phyloP scores from a whole-genome alignment of 176 grass and related monocot genomes.

The Rhynchospora breviuscula region DNA sequence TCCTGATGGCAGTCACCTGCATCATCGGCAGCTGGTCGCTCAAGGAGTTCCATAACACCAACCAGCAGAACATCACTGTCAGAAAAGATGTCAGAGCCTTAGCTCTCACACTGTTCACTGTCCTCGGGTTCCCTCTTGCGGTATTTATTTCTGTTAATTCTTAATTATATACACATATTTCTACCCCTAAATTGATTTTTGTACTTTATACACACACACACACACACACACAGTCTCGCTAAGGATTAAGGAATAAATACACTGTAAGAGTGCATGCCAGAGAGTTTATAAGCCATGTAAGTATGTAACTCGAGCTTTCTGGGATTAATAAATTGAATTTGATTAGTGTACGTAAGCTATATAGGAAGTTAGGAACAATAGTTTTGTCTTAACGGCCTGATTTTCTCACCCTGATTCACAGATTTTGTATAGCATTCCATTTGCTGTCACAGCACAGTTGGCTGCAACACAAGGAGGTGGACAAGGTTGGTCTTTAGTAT shows the following conservation, averaged over 20 bases:
- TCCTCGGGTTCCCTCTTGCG: conserved; percentile 71
- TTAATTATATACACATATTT: background rate
- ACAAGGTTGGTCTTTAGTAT: conserved; percentile 44
- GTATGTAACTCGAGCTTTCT: background rate
- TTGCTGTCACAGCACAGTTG: conserved; percentile 69
- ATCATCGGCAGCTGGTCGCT: conserved; percentile 75
- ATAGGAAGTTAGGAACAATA: background rate
- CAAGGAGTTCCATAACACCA: conserved; percentile 34
- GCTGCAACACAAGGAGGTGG: conserved; percentile 48
- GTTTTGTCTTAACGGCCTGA: background rate
- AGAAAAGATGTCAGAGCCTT: conserved; percentile 39
- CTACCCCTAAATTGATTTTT: background rate
- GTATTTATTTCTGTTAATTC: conserved; percentile 32
- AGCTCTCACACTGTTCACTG: conserved; percentile 50
- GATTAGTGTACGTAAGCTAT: background rate
- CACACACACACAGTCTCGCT: background rate
- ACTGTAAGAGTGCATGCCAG: background rate
- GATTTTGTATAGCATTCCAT: conserved; percentile 82
- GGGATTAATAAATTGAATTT: background rate
- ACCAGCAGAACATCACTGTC: conserved; percentile 50
- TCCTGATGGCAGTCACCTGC: conserved; percentile 52
- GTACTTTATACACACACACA: background rate
- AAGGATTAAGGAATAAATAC: background rate
- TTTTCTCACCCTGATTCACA: conserved; percentile 12
- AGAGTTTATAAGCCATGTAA: background rate